Conservation (phyloP, 805 yeast species). For the Yamadazyma akitaensis region DNA sequence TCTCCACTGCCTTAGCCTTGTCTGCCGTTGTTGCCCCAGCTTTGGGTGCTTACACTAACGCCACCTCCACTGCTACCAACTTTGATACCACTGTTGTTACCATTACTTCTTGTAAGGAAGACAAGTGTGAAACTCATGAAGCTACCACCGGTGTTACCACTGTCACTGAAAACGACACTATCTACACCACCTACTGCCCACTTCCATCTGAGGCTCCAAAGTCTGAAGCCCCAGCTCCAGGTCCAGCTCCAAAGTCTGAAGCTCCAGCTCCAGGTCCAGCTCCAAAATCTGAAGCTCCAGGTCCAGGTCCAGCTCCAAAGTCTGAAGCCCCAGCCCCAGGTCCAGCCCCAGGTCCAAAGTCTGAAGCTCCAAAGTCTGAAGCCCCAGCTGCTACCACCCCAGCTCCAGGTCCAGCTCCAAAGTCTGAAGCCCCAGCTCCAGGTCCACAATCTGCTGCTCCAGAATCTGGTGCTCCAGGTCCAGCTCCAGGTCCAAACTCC, state of each 20-base stretch:
- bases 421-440: constrained; percentile 10
- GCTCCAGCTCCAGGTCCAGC: constrained; percentile 16
- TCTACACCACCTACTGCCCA: constrained; percentile 37
- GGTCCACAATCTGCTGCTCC: constrained; percentile 12
- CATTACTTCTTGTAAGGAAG: constrained; percentile 33
- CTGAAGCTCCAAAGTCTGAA: constrained; percentile 4
- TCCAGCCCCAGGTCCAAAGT: constrained; percentile 4
- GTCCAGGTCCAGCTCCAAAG: constrained; percentile 2
- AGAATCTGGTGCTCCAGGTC: constrained; percentile 8
- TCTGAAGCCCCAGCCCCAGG: constrained; percentile 9
- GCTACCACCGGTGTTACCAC: constrained; percentile 39
- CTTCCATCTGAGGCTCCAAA: constrained; percentile 11
- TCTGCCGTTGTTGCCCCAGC: constrained; percentile 27
- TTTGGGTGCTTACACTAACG: constrained; percentile 29
- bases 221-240: constrained; percentile 20
- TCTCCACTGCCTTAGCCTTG: constrained; percentile 28
- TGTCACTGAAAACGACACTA: constrained; percentile 27
- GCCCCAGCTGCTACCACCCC: constrained; percentile 13
- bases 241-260: constrained; percentile 13
- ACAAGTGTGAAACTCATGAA: constrained; percentile 25
- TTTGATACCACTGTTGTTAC: constrained; percentile 30
- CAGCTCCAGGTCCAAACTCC: constrained; percentile 9
- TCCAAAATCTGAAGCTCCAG: constrained; percentile 14
- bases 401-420: constrained; percentile 14
- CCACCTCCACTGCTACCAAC: constrained; percentile 21